phyloP scores from a whole-genome alignment of 176 grass and related monocot species.

The Avena atlantica region DNA sequence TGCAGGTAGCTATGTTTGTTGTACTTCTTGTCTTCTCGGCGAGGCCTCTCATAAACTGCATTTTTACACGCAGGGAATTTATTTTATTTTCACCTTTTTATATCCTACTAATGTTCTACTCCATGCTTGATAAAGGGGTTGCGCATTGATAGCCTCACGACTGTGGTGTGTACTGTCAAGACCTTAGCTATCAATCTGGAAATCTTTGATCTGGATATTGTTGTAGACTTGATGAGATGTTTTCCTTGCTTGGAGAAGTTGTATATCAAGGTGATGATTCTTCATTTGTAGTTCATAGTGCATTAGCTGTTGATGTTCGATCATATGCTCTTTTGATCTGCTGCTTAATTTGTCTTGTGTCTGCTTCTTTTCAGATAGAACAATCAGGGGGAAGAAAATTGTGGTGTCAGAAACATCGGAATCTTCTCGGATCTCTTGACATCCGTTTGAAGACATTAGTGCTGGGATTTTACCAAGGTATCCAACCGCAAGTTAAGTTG shows the following conservation, averaged over 20 bases:
- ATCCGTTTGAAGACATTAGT: constrained; percentile 25
- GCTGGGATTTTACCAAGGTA: background rate
- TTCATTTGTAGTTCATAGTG: background rate
- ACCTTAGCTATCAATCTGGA: background rate
- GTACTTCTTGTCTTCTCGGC: too few species aligned
- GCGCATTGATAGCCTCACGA: too few species aligned
- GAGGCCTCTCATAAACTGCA: too few species aligned
- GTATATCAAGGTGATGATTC: background rate
- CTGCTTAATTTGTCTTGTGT: background rate
- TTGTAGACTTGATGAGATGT: background rate
- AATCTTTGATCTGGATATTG: background rate
- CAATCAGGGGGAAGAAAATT: background rate
- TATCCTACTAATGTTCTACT: too few species aligned
- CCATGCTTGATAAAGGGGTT: too few species aligned
- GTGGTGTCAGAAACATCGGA: background rate
- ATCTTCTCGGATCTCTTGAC: background rate
- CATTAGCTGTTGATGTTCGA: background rate
- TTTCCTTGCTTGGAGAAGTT: background rate
- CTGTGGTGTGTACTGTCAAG: background rate
- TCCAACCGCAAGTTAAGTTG: background rate
- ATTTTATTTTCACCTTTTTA: too few species aligned
- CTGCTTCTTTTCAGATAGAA: background rate
- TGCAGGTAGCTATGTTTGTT: too few species aligned
- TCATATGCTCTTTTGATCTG: background rate
- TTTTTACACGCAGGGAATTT: too few species aligned